Evolutionary conservation across 179 eudicot species (phyloP), one percentile per base, ranked within the genome.

Genomic region (Spinacia oleracea): DNA sequence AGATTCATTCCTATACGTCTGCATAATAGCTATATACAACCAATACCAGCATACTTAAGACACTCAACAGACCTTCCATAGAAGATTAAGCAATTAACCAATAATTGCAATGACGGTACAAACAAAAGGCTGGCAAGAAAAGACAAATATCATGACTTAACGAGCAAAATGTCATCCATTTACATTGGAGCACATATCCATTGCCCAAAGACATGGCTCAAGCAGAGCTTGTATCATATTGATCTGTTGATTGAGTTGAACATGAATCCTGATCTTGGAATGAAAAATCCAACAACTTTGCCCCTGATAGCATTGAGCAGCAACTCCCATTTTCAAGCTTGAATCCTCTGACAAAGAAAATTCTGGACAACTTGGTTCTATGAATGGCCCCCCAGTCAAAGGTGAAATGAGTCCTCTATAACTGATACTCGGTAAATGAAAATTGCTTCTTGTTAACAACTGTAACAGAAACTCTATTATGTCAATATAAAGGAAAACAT

Each of bases 191-290:
- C n/a, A n/a, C n/a, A n/a, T n/a, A n/a, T n/a, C n/a, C n/a, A n/a
- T n/a, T n/a, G n/a, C n/a, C n/a, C n/a, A n/a, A n/a, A n/a, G n/a
- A n/a, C n/a, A n/a, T n/a, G n/a, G n/a, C n/a, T n/a, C n/a, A n/a
- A 74, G 80, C 84, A 43, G 69, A 82, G 78, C 83, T 89, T 51
- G 83, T 38, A 67, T 83, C 87, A n/a, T 92, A 91, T 82, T 90
- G 89, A 48, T 89, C 85, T 63, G 93, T 88, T 50, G 96, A 91
- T 80, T 90, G 96, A 81, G 93, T 86, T 55, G 96, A 89, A 48
- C 89, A 90, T 18, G 92, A 86, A 72, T 91, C 96, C 72, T 87
- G 92, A 46, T 91, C 93, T 86, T 85, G 92, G 67, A 87, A 78
- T 38, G 81, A 87, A 83, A 86, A 87, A 51, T 77, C 83, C 75